Evolutionary conservation across 805 yeast genomes (phyloP).

Genomic region (Metschnikowia lachancei): DNA sequence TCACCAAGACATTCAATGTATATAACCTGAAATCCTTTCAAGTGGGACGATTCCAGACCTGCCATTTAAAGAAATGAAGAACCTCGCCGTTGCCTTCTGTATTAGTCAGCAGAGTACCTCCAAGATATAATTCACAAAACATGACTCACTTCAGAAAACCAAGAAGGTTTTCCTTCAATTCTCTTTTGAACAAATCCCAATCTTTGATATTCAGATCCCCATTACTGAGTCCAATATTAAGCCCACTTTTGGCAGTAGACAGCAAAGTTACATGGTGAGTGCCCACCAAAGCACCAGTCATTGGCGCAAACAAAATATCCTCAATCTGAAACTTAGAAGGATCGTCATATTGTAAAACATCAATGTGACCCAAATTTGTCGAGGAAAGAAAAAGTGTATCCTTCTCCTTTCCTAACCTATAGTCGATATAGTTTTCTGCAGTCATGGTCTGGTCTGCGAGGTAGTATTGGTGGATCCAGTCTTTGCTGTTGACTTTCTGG

Average conservation of each 20-base stretch:
- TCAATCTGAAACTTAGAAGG: slow-evolving; percentile 5
- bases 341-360: slow-evolving; percentile 8
- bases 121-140: too few species aligned
- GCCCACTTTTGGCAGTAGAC: slow-evolving; percentile 9
- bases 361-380: slow-evolving; percentile 8
- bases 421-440: slow-evolving; percentile 6
- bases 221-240: slow-evolving; percentile 6
- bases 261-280: slow-evolving; percentile 8
- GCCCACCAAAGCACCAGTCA: slow-evolving; percentile 11
- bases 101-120: too few species aligned
- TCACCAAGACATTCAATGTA: too few species aligned
- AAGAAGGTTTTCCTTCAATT: background rate
- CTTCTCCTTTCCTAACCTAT: background rate
- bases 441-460: slow-evolving; percentile 8
- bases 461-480: slow-evolving; percentile 8
- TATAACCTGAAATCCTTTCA: too few species aligned
- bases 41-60: too few species aligned
- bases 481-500: slow-evolving; percentile 4
- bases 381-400: slow-evolving; percentile 7
- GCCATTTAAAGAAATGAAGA: too few species aligned
- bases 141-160: background rate
- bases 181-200: slow-evolving; percentile 4
- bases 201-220: slow-evolving; percentile 6
- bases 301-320: slow-evolving; percentile 6
- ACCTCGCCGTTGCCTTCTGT: too few species aligned